phyloP scores from a whole-genome alignment of 2,329 filamentous ascomycete genomes.

The Talaromyces sp. region DNA sequence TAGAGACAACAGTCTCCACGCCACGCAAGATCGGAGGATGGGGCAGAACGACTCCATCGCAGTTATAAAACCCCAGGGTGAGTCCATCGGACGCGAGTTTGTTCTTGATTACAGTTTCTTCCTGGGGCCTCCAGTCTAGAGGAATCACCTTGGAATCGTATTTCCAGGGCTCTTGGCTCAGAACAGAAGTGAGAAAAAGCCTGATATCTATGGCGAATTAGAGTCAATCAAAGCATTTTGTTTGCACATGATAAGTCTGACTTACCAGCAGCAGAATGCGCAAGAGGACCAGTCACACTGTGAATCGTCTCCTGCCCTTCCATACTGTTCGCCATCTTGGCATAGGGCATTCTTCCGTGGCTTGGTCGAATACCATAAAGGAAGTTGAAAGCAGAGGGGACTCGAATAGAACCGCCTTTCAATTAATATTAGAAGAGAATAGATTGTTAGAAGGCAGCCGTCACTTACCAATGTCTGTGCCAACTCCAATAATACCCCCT shows the following conservation, averaged over 20 bases:
- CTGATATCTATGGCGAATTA: slow-evolving; percentile 18
- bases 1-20: slow-evolving; percentile 18
- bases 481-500: slow-evolving; percentile 60
- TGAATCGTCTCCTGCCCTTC: slow-evolving; percentile 31
- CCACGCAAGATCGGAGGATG: slow-evolving; percentile 6
- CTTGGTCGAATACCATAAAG: slow-evolving; percentile 23
- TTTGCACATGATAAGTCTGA: slow-evolving; percentile 18
- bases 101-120: slow-evolving; percentile 1
- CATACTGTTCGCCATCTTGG: slow-evolving; percentile 20
- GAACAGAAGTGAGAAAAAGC: slow-evolving; percentile 28
- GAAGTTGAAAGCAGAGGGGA: slow-evolving; percentile 20
- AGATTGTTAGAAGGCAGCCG: neutral
- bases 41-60: slow-evolving; percentile 7
- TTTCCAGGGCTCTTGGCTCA: slow-evolving; percentile 47
- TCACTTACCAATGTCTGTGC: slow-evolving; percentile 58
- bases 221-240: slow-evolving; percentile 19
- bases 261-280: slow-evolving; percentile 22
- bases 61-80: slow-evolving; percentile 8
- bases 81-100: slow-evolving; percentile 5
- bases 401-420: slow-evolving; percentile 20
- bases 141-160: slow-evolving; percentile 51
- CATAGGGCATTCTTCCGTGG: slow-evolving; percentile 17
- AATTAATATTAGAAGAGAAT: neutral
- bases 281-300: slow-evolving; percentile 31
- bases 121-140: slow-evolving; percentile 47